A percentile compares a stretch with the other conserved stretches of the same genome.
Conservation (phyloP, 805 yeast genomes). For the Suhomyces faveliae region DNA sequence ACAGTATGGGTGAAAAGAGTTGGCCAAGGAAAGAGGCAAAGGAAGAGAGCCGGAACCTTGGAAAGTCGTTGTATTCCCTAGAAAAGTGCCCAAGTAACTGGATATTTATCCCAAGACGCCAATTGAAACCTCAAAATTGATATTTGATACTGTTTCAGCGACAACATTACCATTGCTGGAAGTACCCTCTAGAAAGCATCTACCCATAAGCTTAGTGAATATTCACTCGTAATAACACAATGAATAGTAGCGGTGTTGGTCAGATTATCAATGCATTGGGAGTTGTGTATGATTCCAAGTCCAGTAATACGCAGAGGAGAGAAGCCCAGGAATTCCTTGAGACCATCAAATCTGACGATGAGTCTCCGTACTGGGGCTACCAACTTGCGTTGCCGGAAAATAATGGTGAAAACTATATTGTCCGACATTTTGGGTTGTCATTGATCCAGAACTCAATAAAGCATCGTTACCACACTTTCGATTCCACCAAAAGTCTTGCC, state of each 20-base stretch:
- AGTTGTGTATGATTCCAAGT: constrained; percentile 64
- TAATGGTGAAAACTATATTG: constrained; percentile 58
- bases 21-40: not conserved
- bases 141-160: not conserved
- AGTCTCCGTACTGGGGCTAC: constrained; percentile 91
- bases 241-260: constrained; percentile 66
- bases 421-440: constrained; percentile 88
- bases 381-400: constrained; percentile 69
- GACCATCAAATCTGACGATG: constrained; percentile 68
- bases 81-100: not conserved
- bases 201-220: not conserved
- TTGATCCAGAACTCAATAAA: constrained; percentile 72
- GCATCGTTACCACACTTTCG: constrained; percentile 53
- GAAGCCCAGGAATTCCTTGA: constrained; percentile 68
- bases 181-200: not conserved
- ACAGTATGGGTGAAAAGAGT: constrained; percentile 3
- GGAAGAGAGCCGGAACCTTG: not conserved
- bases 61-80: not conserved
- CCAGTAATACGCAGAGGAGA: constrained; percentile 55
- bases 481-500: constrained; percentile 56
- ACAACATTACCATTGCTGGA: not conserved
- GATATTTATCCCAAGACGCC: not conserved
- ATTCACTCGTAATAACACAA: constrained; percentile 24
- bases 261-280: constrained; percentile 80
- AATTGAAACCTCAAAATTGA: not conserved